Base-by-base conservation (phyloP, 2,329 filamentous ascomycete genomes). In the Daldinia sp. region DNA sequence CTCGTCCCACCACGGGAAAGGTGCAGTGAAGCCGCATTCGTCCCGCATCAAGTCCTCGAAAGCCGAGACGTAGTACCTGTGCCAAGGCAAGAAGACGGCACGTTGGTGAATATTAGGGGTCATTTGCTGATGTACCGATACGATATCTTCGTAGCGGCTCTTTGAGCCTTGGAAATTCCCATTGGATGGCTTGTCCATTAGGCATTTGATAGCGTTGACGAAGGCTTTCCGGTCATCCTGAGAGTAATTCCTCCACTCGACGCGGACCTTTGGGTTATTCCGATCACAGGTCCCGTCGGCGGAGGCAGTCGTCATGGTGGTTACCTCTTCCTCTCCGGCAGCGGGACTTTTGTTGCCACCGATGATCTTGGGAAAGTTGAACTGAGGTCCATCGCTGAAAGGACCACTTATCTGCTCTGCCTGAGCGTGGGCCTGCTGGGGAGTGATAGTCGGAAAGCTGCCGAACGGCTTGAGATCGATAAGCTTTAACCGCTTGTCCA, bases 1-100 rank as follows among this genome's bases (percentile, higher is more conserved):
- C 75, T 78, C 77, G 64, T 79, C 76, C 77, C 77, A 79, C 76
- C 77, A 79, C 4, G 77, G 74, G 68, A 79, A 72, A 2, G 77
- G 71, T 8, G 73, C 71, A 10, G 60, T 50, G 63, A 78, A 78
- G 49, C 70, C 71, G 61, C 77, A 80, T 70, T 81, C 77, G 11
- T 75, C 64, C 21, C 75, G 74, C 61, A 80, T 73, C 62, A 78
- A 43, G 43, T 67, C 64, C 70, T 80, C 77, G 64, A 77, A 77
- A 3, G 74, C 67, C 59, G 69, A 68, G 23, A 77, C 66, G 66
- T 75, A 79, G 68, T 76, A 77, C 19, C 78, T 73, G 71, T 80
- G 78, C 76, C 77, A 80, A 13, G 75, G 71, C 1, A 80, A 70
- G 70, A 80, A 80, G 29, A 74, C 68, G 52, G 71, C 74, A 5